phyloP scores from a whole-genome alignment of 768 basidiomycete species.

The Podaxis sp. region DNA sequence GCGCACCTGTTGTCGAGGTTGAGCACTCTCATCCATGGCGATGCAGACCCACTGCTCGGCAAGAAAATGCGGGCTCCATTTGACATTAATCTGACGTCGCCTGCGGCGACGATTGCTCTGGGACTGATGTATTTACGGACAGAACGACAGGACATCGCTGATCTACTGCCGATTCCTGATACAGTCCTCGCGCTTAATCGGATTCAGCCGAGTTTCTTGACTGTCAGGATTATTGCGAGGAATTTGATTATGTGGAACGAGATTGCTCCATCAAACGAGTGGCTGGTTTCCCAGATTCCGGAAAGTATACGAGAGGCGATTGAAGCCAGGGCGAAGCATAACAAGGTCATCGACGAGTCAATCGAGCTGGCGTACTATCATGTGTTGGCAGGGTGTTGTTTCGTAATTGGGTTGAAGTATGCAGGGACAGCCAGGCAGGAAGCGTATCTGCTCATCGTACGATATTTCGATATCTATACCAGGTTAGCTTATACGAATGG shows the following conservation, averaged over 20 bases:
- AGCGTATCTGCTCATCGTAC: constrained; percentile 79
- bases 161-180: constrained; percentile 78
- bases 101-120: constrained; percentile 85
- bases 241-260: constrained; percentile 84
- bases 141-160: constrained; percentile 79
- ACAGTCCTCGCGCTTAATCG: constrained; percentile 76
- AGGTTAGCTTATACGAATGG: constrained; percentile 65
- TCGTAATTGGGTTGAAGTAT: constrained; percentile 87
- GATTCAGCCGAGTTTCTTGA: constrained; percentile 83
- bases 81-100: constrained; percentile 87
- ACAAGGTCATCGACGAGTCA: constrained; percentile 57
- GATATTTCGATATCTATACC: constrained; percentile 77
- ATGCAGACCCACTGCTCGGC: constrained; percentile 39
- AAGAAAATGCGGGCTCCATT: constrained; percentile 42
- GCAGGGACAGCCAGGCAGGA: constrained; percentile 92
- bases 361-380: constrained; percentile 90
- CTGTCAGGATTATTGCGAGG: constrained; percentile 74
- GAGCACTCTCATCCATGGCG: constrained; percentile 73
- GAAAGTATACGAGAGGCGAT: constrained; percentile 55
- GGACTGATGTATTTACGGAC: constrained; percentile 93
- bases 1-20: constrained; percentile 62
- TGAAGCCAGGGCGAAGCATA: constrained; percentile 42
- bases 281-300: constrained; percentile 73
- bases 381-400: constrained; percentile 87
- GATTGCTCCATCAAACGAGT: constrained; percentile 67